These are phyloP conservation scores for Prunus mira DNA, from an alignment of 306 rosid species.

Conservation along the genomic window DNA sequence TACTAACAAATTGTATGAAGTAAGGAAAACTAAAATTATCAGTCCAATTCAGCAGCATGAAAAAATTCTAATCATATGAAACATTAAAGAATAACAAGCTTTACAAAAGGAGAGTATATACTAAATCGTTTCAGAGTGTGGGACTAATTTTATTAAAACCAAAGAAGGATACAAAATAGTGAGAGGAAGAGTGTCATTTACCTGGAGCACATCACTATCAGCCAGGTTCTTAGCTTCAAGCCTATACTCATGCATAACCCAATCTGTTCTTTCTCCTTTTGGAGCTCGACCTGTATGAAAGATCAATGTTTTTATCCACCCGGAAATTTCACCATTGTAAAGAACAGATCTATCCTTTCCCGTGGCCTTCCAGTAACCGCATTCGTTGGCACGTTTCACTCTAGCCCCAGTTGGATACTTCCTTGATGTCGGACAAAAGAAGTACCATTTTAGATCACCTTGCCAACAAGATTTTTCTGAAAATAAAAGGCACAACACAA, in stretches of 20 bases:
- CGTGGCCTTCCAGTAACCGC: constrained; percentile 75
- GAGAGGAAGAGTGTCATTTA: constrained; percentile 14
- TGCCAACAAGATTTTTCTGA: constrained; percentile 48
- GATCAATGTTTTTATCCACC: constrained; percentile 60
- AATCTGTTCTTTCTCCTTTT: constrained; percentile 61
- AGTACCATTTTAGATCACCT: constrained; percentile 64
- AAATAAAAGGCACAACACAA: not conserved
- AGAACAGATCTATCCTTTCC: constrained; percentile 54
- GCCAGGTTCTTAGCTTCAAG: constrained; percentile 42
- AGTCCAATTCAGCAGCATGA: not conserved
- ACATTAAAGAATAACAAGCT: not conserved
- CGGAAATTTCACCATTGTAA: constrained; percentile 40
- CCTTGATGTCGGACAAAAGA: constrained; percentile 55
- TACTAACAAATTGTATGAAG: not conserved
- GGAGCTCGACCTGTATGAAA: constrained; percentile 62
- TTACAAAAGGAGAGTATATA: not conserved
- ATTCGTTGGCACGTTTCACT: constrained; percentile 51
- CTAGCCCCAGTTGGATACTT: constrained; percentile 56
- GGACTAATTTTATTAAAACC: not conserved
- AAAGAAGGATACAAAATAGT: not conserved
- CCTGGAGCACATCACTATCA: constrained; percentile 41
- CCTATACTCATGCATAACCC: constrained; percentile 90
- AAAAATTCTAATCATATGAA: not conserved
- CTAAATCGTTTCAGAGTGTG: not conserved
- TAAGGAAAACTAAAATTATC: no score